Evolutionary conservation across 164 flowering plant genomes (phyloP), one percentile per base, ranked within the genome.

Genomic region (Chimonanthus praecox): DNA sequence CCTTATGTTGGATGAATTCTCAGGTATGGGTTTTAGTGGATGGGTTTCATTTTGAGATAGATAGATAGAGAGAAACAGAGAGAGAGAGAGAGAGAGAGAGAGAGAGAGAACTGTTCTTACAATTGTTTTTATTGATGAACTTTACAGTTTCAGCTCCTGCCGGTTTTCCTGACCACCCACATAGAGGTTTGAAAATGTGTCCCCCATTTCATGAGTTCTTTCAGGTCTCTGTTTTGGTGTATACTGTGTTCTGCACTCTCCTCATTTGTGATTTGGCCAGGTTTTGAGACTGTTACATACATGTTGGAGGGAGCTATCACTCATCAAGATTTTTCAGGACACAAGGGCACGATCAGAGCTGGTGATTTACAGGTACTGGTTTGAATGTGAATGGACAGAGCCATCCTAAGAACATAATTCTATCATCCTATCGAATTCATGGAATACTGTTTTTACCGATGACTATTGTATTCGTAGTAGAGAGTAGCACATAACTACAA

Each of bases 151-250:
- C 92, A 65, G 86, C 94, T 80, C 94, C 94, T 5, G 92, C 90
- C 76, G 98, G 97, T 49, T 92, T 94, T 78, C 97, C 97, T 51
- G 97, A 94, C 78, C 98, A 92, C 75, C 98, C 98, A 51, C 98
- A 94, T 58, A 88, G 97, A 94, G 98, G 97, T 88, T 73, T 33
- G 33, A 33, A 33, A 33, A 33, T 33, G 33, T 33, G 33, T 33
- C 33, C 33, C 33, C 33, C 33, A 33, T 33, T 33, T 33, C 33
- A 33, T 33, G 33, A 33, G 33, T 33, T 33, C 33, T 33, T 33
- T 33, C 33, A 33, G 33, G 33, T 1, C 33, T 33, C 33, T 33
- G 1, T 33, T 33, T 33, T 33, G 33, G 33, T 33, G 33, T 33
- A 33, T 33, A 33, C 33, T 33, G 33, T 33, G 33, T 1, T 33